These are phyloP conservation scores for Cryptosporidium ryanae DNA, from an alignment of 169 alveolate genomes.

Conservation along the genomic window DNA sequence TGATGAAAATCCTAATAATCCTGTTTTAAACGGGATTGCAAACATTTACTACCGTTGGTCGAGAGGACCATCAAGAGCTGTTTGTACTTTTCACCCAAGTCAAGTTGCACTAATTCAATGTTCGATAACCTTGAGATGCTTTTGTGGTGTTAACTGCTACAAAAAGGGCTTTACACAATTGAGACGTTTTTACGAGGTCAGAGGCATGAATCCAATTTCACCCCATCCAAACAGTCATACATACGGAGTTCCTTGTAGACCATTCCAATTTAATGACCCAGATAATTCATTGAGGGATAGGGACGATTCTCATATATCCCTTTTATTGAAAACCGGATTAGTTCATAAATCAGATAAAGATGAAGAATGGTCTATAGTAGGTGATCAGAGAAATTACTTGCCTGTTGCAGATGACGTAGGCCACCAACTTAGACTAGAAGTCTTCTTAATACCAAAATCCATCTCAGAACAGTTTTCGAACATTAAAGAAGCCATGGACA, in stretches of 20 bases:
- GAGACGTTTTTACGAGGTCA: constrained; percentile 80
- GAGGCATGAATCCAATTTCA: constrained; percentile 79
- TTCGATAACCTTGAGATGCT: constrained; percentile 81
- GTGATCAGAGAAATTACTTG: constrained; percentile 79
- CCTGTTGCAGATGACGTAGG: constrained; percentile 83
- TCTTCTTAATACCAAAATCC: constrained; percentile 74
- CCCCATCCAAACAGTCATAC: constrained; percentile 82
- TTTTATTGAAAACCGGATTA: constrained; percentile 80
- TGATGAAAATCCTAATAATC: constrained; percentile 69
- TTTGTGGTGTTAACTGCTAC: constrained; percentile 81
- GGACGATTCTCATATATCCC: constrained; percentile 80
- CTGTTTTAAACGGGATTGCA: constrained; percentile 77
- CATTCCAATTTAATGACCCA: constrained; percentile 81
- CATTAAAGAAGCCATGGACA: not conserved
- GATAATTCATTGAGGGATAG: constrained; percentile 79
- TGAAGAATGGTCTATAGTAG: constrained; percentile 78
- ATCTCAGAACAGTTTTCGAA: constrained; percentile 17
- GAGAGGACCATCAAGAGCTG: constrained; percentile 85
- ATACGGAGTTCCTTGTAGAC: constrained; percentile 84
- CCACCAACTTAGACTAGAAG: constrained; percentile 81
- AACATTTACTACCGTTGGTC: constrained; percentile 81
- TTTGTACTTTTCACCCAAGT: constrained; percentile 84
- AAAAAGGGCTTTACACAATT: constrained; percentile 80
- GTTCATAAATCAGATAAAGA: constrained; percentile 71
- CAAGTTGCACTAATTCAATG: constrained; percentile 82